phyloP scores from a whole-genome alignment of 176 grass and related monocot species.

The Elymus sibiricus region DNA sequence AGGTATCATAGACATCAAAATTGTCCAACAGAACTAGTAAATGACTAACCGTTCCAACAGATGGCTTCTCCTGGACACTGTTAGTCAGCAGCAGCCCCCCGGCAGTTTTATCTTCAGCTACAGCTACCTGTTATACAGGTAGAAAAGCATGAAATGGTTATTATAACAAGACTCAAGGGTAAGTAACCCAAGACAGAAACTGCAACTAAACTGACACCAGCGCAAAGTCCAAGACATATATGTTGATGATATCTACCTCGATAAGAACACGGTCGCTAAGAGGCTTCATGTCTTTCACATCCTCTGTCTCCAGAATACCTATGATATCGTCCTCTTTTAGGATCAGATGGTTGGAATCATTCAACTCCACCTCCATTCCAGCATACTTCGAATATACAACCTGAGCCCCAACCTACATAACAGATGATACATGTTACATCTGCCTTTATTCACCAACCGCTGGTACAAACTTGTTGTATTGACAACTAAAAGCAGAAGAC shows the following conservation, averaged over 20 bases:
- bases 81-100: constrained; percentile 68
- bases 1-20: neutral
- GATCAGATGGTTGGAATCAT: constrained; percentile 67
- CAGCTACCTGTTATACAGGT: constrained; percentile 50
- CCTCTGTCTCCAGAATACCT: constrained; percentile 61
- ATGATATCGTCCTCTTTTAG: constrained; percentile 87
- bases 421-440: neutral
- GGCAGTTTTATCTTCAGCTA: constrained; percentile 73
- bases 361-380: constrained; percentile 87
- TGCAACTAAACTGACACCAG: neutral
- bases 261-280: constrained; percentile 66
- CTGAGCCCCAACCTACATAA: constrained; percentile 51
- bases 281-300: constrained; percentile 77
- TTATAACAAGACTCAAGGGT: neutral
- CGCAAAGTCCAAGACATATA: neutral
- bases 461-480: neutral
- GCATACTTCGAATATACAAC: constrained; percentile 79
- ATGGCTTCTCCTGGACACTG: constrained; percentile 73
- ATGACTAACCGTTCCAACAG: constrained; percentile 64
- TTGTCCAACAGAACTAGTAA: neutral
- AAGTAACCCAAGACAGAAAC: neutral
- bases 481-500: neutral
- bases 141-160: neutral
- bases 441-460: neutral
- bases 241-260: constrained; percentile 35